Conservation (phyloP, 495 filamentous ascomycete genomes). For the Neurospora cerealis region DNA sequence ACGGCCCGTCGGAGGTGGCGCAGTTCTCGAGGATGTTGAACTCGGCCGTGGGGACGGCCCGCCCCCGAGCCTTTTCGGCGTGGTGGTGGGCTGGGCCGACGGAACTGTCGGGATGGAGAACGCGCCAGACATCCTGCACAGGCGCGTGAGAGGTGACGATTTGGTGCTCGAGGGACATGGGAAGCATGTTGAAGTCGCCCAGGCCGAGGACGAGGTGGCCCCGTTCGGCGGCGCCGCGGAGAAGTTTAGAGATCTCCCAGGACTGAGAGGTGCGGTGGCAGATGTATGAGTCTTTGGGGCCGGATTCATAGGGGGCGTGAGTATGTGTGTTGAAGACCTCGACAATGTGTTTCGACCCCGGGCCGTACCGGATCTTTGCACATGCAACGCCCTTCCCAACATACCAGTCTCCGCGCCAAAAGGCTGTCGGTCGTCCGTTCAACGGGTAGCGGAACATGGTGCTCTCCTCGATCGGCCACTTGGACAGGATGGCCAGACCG, state of each 20-base stretch:
- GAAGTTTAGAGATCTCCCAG: slow-evolving; percentile 93
- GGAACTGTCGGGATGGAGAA: slow-evolving; percentile 69
- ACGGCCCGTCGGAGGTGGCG: slow-evolving; percentile 71
- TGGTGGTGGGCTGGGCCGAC: slow-evolving; percentile 57
- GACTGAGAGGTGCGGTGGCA: slow-evolving; percentile 88
- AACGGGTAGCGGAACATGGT: slow-evolving; percentile 80
- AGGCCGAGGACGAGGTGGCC: slow-evolving; percentile 77
- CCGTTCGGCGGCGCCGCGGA: slow-evolving; percentile 73
- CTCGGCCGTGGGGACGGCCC: slow-evolving; percentile 54
- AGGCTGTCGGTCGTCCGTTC: slow-evolving; percentile 86
- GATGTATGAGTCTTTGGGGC: slow-evolving; percentile 70
- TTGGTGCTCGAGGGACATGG: slow-evolving; percentile 75
- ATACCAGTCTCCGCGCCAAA: slow-evolving; percentile 89
- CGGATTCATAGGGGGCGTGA: slow-evolving; percentile 77
- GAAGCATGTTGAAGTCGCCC: slow-evolving; percentile 94
- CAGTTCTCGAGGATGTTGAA: slow-evolving; percentile 75
- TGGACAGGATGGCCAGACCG: slow-evolving; percentile 84
- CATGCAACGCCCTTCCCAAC: slow-evolving; percentile 92
- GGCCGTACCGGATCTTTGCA: slow-evolving; percentile 67
- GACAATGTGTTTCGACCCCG: slow-evolving; percentile 52
- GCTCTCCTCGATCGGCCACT: slow-evolving; percentile 94
- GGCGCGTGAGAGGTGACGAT: slow-evolving; percentile 71
- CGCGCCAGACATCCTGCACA: slow-evolving; percentile 73
- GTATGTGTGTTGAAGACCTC: slow-evolving; percentile 96
- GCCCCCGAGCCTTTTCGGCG: slow-evolving; percentile 47